These are phyloP conservation scores for Penicillium hesseltinei DNA, from an alignment of 2,329 filamentous ascomycete species.

Conservation along the genomic window DNA sequence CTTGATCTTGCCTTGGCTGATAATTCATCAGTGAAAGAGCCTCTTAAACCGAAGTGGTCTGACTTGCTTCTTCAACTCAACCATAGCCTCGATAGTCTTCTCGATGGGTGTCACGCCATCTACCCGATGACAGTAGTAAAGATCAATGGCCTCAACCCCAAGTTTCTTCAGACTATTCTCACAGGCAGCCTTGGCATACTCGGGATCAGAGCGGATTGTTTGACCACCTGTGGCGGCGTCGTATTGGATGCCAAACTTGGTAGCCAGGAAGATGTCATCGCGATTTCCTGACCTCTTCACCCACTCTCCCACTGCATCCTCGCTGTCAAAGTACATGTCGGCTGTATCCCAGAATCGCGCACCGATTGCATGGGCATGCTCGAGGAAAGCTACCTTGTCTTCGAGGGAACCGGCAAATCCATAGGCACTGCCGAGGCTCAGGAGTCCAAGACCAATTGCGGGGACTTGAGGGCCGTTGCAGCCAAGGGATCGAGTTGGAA, in stretches of 20 bases:
- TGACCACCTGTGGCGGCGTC: neutral
- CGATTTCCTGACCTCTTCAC: slow-evolving; percentile 38
- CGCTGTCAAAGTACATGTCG: slow-evolving; percentile 32
- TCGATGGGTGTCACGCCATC: slow-evolving; percentile 46
- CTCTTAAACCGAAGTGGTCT: neutral
- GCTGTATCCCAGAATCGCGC: slow-evolving; percentile 33
- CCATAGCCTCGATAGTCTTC: slow-evolving; percentile 46
- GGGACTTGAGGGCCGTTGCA: slow-evolving; percentile 19
- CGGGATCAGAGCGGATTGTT: slow-evolving; percentile 36
- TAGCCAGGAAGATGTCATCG: slow-evolving; percentile 41
- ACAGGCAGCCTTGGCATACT: slow-evolving; percentile 38
- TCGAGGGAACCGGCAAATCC: slow-evolving; percentile 12
- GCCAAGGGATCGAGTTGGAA: slow-evolving; percentile 12
- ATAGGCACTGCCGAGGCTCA: slow-evolving; percentile 18
- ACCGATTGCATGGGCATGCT: slow-evolving; percentile 29
- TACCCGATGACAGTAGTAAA: slow-evolving; percentile 47
- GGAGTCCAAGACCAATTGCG: slow-evolving; percentile 23
- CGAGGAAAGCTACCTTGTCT: slow-evolving; percentile 20
- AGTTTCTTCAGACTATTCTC: slow-evolving; percentile 37
- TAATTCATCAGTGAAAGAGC: neutral
- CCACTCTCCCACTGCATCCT: slow-evolving; percentile 37
- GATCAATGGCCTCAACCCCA: slow-evolving; percentile 41
- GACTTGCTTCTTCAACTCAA: slow-evolving; percentile 41
- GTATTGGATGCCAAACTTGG: slow-evolving; percentile 36
- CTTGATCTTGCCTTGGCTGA: slow-evolving; percentile 48